These are phyloP conservation scores for Syzygium aromaticum DNA, from an alignment of 345 rosid species.

Conservation along the genomic window DNA sequence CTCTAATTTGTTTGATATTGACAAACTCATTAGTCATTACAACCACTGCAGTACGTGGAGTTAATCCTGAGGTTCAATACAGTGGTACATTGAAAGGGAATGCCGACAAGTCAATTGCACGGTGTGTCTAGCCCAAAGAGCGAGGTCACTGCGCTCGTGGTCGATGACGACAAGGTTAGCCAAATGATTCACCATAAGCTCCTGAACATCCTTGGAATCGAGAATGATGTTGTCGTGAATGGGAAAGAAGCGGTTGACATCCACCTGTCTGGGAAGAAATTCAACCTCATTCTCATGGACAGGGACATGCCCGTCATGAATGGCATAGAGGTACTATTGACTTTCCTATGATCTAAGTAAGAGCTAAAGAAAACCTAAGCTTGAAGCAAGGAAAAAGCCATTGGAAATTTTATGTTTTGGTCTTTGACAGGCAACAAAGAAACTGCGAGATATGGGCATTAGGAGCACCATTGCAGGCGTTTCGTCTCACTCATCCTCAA, in stretches of 20 bases:
- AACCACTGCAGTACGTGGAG: background rate
- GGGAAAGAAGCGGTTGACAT: slow-evolving; percentile 74
- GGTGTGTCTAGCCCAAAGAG: background rate
- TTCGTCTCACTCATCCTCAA: slow-evolving; percentile 31
- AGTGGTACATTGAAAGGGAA: background rate
- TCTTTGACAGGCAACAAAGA: slow-evolving; percentile 46
- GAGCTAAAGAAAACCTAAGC: background rate
- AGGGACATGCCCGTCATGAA: slow-evolving; percentile 88
- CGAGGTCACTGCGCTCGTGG: slow-evolving; percentile 48
- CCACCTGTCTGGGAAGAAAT: slow-evolving; percentile 43
- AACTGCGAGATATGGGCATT: slow-evolving; percentile 65
- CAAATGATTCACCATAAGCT: slow-evolving; percentile 44
- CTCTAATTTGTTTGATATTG: background rate
- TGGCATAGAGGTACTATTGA: slow-evolving; percentile 53
- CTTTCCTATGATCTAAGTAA: background rate
- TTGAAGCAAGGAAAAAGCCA: background rate
- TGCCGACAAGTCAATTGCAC: background rate
- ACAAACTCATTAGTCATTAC: background rate
- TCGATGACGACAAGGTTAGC: slow-evolving; percentile 45
- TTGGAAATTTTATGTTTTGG: background rate
- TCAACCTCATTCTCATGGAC: slow-evolving; percentile 85
- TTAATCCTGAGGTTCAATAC: background rate
- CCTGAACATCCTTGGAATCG: slow-evolving; percentile 40
- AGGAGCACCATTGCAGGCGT: slow-evolving; percentile 62
- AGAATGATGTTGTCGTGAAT: slow-evolving; percentile 34